Evolutionary conservation across 2,329 filamentous ascomycete species (phyloP).

Genomic region (Colletotrichum phormii): DNA sequence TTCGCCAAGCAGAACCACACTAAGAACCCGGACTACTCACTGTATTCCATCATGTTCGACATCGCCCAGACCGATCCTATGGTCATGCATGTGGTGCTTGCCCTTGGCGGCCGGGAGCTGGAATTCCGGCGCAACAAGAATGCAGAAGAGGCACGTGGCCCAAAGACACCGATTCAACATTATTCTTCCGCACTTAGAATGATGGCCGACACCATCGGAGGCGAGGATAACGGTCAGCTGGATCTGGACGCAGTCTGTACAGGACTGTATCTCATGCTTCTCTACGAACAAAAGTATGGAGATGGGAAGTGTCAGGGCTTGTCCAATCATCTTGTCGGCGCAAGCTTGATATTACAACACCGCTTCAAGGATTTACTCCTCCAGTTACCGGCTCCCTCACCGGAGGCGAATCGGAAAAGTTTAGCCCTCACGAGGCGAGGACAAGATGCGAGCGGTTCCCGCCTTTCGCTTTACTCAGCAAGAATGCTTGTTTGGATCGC

Average conservation of each 20-base stretch:
- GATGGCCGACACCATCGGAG: constrained; percentile 45
- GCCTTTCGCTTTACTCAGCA: constrained; percentile 47
- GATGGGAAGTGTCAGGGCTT: constrained; percentile 46
- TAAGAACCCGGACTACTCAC: constrained; percentile 49
- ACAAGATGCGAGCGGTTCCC: constrained; percentile 14
- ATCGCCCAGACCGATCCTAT: constrained; percentile 47
- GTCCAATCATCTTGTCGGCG: constrained; percentile 47
- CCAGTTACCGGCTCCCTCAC: constrained; percentile 27
- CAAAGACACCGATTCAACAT: constrained; percentile 41
- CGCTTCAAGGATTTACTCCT: constrained; percentile 37
- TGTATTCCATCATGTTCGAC: constrained; percentile 49
- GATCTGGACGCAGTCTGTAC: constrained; percentile 47
- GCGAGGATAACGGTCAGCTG: constrained; percentile 37
- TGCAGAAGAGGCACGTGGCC: constrained; percentile 8
- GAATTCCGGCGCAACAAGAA: constrained; percentile 41
- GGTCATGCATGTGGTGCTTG: constrained; percentile 51
- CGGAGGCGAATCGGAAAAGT: constrained; percentile 31
- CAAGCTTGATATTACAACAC: constrained; percentile 45
- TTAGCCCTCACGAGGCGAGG: constrained; percentile 13
- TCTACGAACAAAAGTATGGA: constrained; percentile 53
- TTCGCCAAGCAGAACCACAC: constrained; percentile 50
- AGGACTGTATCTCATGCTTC: constrained; percentile 49
- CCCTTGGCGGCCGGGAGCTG: constrained; percentile 46
- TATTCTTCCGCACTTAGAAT: constrained; percentile 47
- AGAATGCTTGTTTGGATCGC: constrained; percentile 49